Conservation (phyloP, 306 rosid species). For the Vicia sativa region DNA sequence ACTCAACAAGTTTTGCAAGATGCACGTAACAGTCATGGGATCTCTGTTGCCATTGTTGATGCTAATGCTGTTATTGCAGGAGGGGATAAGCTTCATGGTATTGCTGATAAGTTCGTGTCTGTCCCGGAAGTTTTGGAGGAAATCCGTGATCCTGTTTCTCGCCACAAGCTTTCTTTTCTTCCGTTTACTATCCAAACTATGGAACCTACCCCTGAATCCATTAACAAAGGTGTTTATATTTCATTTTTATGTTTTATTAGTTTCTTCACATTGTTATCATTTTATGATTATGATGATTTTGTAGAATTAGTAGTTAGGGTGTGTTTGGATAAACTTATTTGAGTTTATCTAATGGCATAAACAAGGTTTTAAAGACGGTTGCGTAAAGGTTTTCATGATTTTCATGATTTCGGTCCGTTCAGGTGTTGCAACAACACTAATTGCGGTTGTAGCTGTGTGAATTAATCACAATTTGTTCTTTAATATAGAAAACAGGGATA, state of each 20-base stretch:
- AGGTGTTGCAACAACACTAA: no score
- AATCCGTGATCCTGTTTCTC: constrained; percentile 88
- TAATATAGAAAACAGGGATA: no score
- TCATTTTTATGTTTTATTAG: neutral
- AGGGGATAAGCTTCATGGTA: constrained; percentile 62
- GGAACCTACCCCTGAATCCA: constrained; percentile 82
- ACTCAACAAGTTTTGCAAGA: constrained; percentile 47
- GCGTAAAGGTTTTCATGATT: no score
- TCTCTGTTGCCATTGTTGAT: constrained; percentile 74
- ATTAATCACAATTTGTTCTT: no score
- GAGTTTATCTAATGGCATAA: neutral
- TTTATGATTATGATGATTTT: neutral
- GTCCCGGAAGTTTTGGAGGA: constrained; percentile 76
- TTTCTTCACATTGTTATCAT: neutral
- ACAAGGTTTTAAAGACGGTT: no score
- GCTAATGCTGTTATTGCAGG: constrained; percentile 81
- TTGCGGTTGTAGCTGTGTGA: no score
- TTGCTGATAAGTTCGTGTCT: constrained; percentile 77
- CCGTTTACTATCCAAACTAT: constrained; percentile 74
- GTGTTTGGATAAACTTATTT: neutral
- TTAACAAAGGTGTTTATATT: constrained; percentile 59
- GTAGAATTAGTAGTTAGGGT: neutral
- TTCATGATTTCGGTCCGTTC: no score
- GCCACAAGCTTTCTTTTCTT: constrained; percentile 76
- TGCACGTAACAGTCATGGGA: constrained; percentile 59